Evolutionary conservation across 805 yeast species (phyloP).

Genomic region (Suhomyces vadensis): DNA sequence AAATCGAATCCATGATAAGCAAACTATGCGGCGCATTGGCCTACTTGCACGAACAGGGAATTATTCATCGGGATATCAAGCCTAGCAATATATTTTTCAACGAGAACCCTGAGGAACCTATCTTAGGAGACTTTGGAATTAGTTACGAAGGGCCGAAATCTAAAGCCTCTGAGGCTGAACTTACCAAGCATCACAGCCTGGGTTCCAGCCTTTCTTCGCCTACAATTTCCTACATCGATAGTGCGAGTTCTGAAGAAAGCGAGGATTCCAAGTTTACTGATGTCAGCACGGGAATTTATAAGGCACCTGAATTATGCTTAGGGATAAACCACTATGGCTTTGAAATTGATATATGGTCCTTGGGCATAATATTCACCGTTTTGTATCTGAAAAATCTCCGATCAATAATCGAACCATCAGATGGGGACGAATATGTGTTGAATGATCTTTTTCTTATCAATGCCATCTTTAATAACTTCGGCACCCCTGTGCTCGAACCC

Average conservation of each 20-base stretch:
- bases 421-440: conserved; percentile 38
- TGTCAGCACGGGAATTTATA: conserved; percentile 65
- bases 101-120: conserved; percentile 26
- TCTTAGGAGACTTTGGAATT: conserved; percentile 68
- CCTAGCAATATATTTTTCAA: conserved; percentile 37
- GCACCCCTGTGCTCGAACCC: conserved; percentile 49
- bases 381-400: conserved; percentile 40
- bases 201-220: background rate
- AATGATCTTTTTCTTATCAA: conserved; percentile 63
- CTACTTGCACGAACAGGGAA: conserved; percentile 32
- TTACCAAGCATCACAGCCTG: conserved; percentile 1
- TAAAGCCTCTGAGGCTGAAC: conserved; percentile 10
- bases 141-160: conserved; percentile 23
- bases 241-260: conserved; percentile 38
- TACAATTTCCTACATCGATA: background rate
- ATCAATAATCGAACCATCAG: conserved; percentile 35
- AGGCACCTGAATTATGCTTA: conserved; percentile 73
- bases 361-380: conserved; percentile 61
- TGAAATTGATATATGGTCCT: conserved; percentile 71
- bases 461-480: conserved; percentile 56
- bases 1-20: conserved; percentile 9
- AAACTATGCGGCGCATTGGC: conserved; percentile 24
- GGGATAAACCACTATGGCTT: conserved; percentile 55
- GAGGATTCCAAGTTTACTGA: conserved; percentile 46
- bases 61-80: conserved; percentile 45